Evolutionary conservation across 2,329 filamentous ascomycete genomes (phyloP).

Genomic region (Colletotrichum gigasporum): DNA sequence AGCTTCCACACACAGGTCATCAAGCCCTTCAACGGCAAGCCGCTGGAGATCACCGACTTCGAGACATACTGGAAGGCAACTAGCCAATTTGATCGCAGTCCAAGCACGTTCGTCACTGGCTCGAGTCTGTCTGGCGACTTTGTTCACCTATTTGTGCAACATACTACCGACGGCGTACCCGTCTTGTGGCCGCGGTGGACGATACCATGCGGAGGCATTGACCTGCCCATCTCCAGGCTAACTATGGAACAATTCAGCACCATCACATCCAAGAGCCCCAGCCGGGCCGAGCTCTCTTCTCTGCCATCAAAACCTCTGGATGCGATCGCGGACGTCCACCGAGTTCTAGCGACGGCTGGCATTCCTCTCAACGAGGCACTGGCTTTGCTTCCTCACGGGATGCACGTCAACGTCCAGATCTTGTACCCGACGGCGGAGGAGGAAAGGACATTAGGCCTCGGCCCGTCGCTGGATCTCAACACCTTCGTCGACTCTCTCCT

Average conservation of each 20-base stretch:
- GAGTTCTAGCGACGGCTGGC: conserved; percentile 77
- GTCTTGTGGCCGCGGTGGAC: conserved; percentile 90
- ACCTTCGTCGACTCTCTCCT: conserved; percentile 85
- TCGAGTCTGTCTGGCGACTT: conserved; percentile 98
- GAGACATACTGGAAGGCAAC: conserved; percentile 99
- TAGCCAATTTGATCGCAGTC: conserved; percentile 87
- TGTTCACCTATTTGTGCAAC: conserved; percentile 88
- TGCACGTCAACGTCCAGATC: conserved; percentile 93
- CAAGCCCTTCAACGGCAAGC: conserved; percentile 92
- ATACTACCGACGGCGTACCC: conserved; percentile 87
- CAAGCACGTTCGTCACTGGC: conserved; percentile 88
- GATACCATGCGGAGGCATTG: conserved; percentile 77
- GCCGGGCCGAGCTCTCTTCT: conserved; percentile 52
- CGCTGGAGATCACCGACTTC: conserved; percentile 96
- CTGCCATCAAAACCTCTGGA: conserved; percentile 58
- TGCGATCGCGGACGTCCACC: conserved; percentile 73
- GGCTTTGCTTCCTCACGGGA: conserved; percentile 75
- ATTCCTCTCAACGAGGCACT: conserved; percentile 84
- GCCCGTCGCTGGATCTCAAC: conserved; percentile 85
- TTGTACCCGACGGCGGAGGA: conserved; percentile 84
- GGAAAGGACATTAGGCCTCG: conserved; percentile 74
- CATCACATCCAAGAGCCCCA: conserved; percentile 55
- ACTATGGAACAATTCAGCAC: conserved; percentile 76
- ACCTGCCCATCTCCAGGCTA: conserved; percentile 83
- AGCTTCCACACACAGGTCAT: conserved; percentile 96